Base-by-base conservation (phyloP, 306 rosid species). In the Begonia masoniana region DNA sequence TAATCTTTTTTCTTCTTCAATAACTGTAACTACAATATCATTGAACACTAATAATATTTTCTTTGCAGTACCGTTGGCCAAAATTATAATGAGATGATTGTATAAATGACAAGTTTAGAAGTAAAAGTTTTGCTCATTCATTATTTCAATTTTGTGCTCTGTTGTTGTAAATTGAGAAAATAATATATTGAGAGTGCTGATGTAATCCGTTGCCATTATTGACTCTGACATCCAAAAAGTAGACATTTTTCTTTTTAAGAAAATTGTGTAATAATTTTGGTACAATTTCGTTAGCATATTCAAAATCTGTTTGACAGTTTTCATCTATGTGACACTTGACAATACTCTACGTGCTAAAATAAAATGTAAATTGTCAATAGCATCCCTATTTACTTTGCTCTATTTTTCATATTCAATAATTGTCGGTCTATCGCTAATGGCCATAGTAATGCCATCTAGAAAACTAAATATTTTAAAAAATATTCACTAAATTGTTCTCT, bases 221-320 rank as follows among this genome's bases (percentile, higher is more conserved):
- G 21, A 55, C 10, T 55, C 48, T 41, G 13, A 12, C 52, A 58
- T 46, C 17, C 16, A 10, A 46, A 58, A 17, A 21, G 62, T 46
- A 21, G 46, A 58, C 0, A 45, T 7, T 23, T 17, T 58, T 8
- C 52, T 58, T 1, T 47, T 58, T 42, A 42, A 21, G 24, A 21
- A 21, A 21, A 7, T 23, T 61, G 12, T 61, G 24, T 13, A 31
- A 8, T 3, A 1, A 24, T 14, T 47, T 59, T 43, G 15, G 9
- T 47, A 58, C n/a, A 47, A 47, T 47, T 13, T 58, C 13, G 14
- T 48, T n/a, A 59, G 26, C 47, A 7, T 16, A 10, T 59, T 14
- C 3, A 15, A 59, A 23, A n/a, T 15, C 15, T 49, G 5, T 1
- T 58, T 21, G 45, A 6, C 4, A 0, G 10, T 43, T 21, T 19